Percentiles rank a stretch among this genome's conserved stretches.
These are phyloP conservation scores for Mallotus repandus DNA, from an alignment of 441 rosid genomes.

Conservation along the genomic window DNA sequence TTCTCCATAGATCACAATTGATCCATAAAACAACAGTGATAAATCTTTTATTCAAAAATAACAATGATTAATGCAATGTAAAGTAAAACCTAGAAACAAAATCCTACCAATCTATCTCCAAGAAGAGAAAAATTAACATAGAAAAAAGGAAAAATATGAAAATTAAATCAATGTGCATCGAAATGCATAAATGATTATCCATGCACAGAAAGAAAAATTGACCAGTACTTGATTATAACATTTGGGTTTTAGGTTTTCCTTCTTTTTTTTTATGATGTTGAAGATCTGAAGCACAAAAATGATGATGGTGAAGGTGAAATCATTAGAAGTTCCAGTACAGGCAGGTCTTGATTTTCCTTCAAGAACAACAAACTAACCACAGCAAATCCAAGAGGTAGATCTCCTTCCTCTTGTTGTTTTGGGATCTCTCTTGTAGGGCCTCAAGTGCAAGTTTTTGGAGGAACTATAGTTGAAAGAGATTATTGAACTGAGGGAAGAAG, in stretches of 20 bases:
- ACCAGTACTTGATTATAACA: conserved; percentile 34
- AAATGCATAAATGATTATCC: neutral
- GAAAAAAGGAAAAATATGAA: conserved; percentile 11
- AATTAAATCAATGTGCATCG: conserved; percentile 6
- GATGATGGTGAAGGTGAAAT: conserved; percentile 17
- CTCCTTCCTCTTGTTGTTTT: no score
- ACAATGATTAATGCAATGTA: neutral
- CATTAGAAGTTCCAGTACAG: no score
- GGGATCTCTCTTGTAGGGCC: no score
- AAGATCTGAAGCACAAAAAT: conserved; percentile 25
- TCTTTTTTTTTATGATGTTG: neutral
- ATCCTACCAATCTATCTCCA: conserved; percentile 20
- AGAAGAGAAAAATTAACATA: neutral
- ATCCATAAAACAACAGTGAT: neutral
- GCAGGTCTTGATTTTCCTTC: no score
- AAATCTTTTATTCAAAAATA: neutral
- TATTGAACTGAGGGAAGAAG: no score
- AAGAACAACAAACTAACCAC: no score
- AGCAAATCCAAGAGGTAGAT: no score
- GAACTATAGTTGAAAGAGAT: no score
- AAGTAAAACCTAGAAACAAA: neutral
- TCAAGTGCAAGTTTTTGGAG: no score
- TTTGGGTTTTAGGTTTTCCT: conserved; percentile 17
- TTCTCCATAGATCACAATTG: neutral
- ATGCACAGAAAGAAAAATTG: neutral